A percentile compares a stretch with the other conserved stretches of the same genome.
Conservation (phyloP, 2,329 filamentous ascomycete species). For the Fusarium armeniacum region DNA sequence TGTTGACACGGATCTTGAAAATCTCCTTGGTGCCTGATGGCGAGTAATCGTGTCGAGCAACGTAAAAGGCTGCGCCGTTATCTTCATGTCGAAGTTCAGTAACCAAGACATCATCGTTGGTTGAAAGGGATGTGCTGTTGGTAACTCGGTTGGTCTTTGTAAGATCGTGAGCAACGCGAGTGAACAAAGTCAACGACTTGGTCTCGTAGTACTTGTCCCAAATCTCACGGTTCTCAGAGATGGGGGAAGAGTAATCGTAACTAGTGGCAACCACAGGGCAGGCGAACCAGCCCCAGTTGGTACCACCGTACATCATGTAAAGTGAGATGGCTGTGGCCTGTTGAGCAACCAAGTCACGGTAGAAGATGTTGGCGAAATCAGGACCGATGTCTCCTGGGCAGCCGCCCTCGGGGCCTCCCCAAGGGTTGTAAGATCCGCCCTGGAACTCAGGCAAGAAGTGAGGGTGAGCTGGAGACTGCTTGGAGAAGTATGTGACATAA, state of each 20-base stretch:
- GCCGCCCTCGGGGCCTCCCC: constrained; percentile 70
- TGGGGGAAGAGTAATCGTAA: constrained; percentile 74
- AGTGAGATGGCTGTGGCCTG: constrained; percentile 71
- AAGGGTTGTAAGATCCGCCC: constrained; percentile 66
- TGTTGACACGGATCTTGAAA: constrained; percentile 69
- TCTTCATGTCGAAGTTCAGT: constrained; percentile 71
- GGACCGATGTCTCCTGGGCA: constrained; percentile 68
- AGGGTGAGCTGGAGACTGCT: constrained; percentile 44
- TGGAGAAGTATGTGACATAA: constrained; percentile 52
- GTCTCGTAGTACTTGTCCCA: constrained; percentile 74
- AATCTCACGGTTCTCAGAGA: constrained; percentile 70
- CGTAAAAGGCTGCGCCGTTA: constrained; percentile 70
- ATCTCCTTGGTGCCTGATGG: constrained; percentile 64
- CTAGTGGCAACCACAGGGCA: constrained; percentile 70
- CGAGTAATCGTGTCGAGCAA: constrained; percentile 68
- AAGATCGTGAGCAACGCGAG: constrained; percentile 63
- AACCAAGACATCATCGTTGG: constrained; percentile 65
- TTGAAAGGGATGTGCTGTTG: constrained; percentile 53
- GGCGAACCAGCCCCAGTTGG: constrained; percentile 72
- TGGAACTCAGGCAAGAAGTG: constrained; percentile 50
- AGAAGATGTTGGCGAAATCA: constrained; percentile 74
- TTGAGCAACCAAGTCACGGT: constrained; percentile 72
- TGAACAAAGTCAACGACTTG: constrained; percentile 72
- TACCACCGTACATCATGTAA: constrained; percentile 76
- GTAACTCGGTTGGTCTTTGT: constrained; percentile 66